Base-by-base conservation (phyloP, 306 rosid species). In the Geum urbanum region DNA sequence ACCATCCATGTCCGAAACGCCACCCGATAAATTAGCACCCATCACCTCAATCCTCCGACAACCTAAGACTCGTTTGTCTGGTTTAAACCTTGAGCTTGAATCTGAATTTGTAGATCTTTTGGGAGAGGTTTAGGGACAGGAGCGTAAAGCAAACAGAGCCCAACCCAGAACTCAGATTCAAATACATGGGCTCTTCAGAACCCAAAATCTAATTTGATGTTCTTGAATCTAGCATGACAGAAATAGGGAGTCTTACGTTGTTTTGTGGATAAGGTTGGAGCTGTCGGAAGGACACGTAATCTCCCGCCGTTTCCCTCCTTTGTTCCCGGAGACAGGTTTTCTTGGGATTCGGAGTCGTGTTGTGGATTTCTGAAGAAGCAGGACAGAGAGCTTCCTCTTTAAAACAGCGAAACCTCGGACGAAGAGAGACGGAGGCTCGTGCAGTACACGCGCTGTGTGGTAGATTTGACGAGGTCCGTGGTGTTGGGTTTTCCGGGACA, bases 21-120 rank as follows among this genome's bases (percentile, higher is more conserved):
- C 80, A 12, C 72, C 72, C 2, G 95, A 87, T 44, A 86, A 35
- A 81, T 66, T 84, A 37, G 87, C 84, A 64, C 97, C 96, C 96
- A 90, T 86, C 43, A 63, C 73, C 69, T 57, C 56, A 45, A 16
- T 69, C 66, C 19, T 19, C 8, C 32, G 2, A 27, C 32, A 66
- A 70, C 10, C 14, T 22, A 3, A 70, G 63, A 1, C 35, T 18
- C 1, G 32, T 9, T 65, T 27, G 32, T 56, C 68, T 27, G 35
- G 56, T 64, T 65, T 74, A 84, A 41, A 48, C 45, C 85, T 81
- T 84, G 27, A 91, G 59, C 77, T 91, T 86, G 77, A 83, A 85
- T 79, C 84, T 78, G 72, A 88, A 82, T 73, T 74, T 79, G 80
- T 67, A 77, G 66, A 84, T 81, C 73, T 87, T 87, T 65, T 77